Conservation (phyloP, 306 rosid genomes). For the Adenanthera pavonina region DNA sequence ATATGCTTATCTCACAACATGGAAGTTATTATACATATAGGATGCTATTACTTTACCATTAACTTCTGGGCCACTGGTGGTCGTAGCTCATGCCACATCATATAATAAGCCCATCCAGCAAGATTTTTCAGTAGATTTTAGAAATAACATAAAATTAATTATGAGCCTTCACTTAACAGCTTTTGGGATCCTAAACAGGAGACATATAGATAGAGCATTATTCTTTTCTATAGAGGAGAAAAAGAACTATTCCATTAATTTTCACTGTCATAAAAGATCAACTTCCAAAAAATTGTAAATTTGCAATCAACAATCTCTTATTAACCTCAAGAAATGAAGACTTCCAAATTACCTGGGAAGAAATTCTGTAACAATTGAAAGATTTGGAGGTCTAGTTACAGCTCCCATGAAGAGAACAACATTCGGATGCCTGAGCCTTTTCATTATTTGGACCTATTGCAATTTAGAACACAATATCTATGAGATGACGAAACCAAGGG, state of each 20-base stretch:
- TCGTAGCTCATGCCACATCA: background rate
- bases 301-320: conserved; percentile 18
- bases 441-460: conserved; percentile 87
- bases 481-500: background rate
- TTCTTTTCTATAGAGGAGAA: conserved; percentile 17
- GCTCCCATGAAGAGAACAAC: conserved; percentile 99
- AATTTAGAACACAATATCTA: conserved; percentile 36
- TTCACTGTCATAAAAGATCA: conserved; percentile 24
- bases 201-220: conserved; percentile 4
- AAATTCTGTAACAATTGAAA: conserved; percentile 95
- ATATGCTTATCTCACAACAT: background rate
- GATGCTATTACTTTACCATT: background rate
- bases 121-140: conserved; percentile 18
- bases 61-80: background rate
- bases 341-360: conserved; percentile 84
- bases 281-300: conserved; percentile 33
- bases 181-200: background rate
- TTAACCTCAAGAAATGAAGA: conserved; percentile 38
- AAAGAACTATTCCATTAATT: conserved; percentile 21
- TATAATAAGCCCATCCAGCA: background rate
- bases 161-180: background rate
- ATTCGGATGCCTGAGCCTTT: conserved; percentile 95
- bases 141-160: background rate
- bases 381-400: conserved; percentile 90
- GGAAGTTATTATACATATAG: background rate